These are phyloP conservation scores for Solanum ossicruentum DNA, from an alignment of 257 asterid genomes.

Conservation along the genomic window DNA sequence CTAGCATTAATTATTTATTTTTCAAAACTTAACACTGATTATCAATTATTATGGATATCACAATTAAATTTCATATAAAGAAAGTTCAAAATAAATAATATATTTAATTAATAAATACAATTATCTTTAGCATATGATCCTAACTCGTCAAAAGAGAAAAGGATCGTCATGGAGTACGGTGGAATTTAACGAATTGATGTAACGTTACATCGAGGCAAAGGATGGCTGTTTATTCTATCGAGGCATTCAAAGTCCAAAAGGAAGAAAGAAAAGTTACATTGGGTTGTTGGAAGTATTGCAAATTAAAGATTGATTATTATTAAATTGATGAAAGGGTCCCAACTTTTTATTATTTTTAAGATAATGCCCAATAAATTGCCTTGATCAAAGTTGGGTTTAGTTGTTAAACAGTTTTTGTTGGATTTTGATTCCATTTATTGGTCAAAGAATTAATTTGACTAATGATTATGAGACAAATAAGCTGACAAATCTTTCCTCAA, in stretches of 20 bases:
- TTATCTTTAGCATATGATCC: too few species aligned
- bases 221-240: neutral
- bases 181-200: neutral
- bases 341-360: neutral
- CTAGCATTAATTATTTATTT: too few species aligned
- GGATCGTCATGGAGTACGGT: neutral
- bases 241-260: constrained; percentile 2
- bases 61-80: too few species aligned
- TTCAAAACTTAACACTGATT: too few species aligned
- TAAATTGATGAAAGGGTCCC: neutral
- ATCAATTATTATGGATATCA: too few species aligned
- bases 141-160: neutral
- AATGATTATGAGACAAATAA: neutral
- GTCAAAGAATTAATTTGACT: neutral
- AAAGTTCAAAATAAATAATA: too few species aligned
- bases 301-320: neutral
- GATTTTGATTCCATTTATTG: neutral
- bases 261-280: neutral
- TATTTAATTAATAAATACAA: too few species aligned
- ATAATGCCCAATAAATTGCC: neutral
- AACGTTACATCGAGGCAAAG: neutral
- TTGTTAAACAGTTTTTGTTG: neutral
- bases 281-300: neutral
- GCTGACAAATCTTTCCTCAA: neutral
- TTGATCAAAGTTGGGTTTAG: neutral